Evolutionary conservation across 2,329 filamentous ascomycete genomes (phyloP).

Genomic region (Aspergillus sp.): DNA sequence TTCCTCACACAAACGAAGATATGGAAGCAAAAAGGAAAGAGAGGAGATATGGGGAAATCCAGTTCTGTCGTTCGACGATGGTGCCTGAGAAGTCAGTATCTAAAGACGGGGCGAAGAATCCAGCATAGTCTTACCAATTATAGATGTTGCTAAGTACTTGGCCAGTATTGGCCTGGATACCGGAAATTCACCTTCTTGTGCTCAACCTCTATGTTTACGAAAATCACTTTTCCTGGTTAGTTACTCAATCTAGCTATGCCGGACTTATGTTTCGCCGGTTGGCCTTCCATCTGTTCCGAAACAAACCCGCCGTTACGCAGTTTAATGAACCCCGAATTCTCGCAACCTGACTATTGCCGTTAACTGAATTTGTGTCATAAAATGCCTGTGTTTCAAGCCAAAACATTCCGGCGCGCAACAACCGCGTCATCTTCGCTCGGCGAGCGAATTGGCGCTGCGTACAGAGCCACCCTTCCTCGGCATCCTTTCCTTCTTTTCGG

Average conservation of each 20-base stretch:
- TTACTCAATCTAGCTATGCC: conserved; percentile 8
- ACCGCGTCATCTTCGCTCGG: conserved; percentile 54
- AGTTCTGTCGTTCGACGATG: background rate
- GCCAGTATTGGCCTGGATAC: background rate
- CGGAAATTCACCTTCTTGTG: background rate
- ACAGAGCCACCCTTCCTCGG: conserved; percentile 71
- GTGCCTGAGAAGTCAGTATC: background rate
- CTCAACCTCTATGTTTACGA: conserved; percentile 1
- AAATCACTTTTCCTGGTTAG: conserved; percentile 4
- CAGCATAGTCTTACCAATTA: background rate
- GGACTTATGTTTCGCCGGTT: conserved; percentile 20
- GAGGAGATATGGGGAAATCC: background rate
- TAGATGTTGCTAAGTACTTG: background rate
- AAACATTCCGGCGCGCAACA: conserved; percentile 65
- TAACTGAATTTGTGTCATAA: background rate
- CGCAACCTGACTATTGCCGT: background rate
- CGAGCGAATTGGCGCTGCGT: conserved; percentile 70
- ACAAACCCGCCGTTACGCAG: background rate
- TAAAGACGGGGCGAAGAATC: background rate
- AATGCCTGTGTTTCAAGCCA: conserved; percentile 67
- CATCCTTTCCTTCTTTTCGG: conserved; percentile 93
- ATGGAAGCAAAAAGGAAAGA: background rate
- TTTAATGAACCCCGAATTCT: background rate
- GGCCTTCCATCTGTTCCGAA: too few relatives aligned
- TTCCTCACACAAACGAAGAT: background rate